Evolutionary conservation across 805 yeast genomes (phyloP).

Genomic region (Nakazawaea pomicola): DNA sequence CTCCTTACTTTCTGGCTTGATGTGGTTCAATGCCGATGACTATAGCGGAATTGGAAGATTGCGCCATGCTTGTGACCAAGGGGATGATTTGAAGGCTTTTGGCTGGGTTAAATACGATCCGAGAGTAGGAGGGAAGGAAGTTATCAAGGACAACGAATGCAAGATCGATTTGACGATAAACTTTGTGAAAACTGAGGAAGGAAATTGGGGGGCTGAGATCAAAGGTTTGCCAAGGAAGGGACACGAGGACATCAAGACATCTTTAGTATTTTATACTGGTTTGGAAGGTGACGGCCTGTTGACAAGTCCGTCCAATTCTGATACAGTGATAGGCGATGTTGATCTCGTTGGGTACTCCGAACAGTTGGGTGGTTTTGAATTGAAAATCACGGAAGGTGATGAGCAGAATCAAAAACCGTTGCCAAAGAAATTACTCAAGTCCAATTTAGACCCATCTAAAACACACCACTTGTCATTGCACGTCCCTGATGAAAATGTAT

Average conservation of each 20-base stretch:
- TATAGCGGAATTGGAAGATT: conserved; percentile 47
- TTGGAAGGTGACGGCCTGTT: conserved; percentile 58
- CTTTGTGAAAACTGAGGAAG: conserved; percentile 66
- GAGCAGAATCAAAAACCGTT: conserved; percentile 38
- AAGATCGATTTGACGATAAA: conserved; percentile 61
- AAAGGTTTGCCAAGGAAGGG: conserved; percentile 58
- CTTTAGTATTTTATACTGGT: conserved; percentile 75
- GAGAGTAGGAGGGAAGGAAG: conserved; percentile 78
- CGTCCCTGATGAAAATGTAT: conserved; percentile 66
- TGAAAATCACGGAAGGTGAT: conserved; percentile 57
- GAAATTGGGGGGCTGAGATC: conserved; percentile 78
- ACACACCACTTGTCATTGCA: conserved; percentile 64
- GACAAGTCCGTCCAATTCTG: conserved; percentile 30
- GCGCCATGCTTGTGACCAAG: conserved; percentile 74
- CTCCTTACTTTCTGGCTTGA: conserved; percentile 69
- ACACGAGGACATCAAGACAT: conserved; percentile 42
- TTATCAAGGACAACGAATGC: conserved; percentile 61
- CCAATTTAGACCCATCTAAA: conserved; percentile 49
- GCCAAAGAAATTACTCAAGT: conserved; percentile 23
- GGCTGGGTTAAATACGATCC: conserved; percentile 91
- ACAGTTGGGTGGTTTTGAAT: conserved; percentile 63
- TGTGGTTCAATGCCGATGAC: conserved; percentile 78
- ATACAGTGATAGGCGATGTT: conserved; percentile 28
- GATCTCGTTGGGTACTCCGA: conserved; percentile 48
- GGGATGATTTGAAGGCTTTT: conserved; percentile 64